Evolutionary conservation across 108 stramenopile genomes (phyloP).

Genomic region (Pseudonitzschia multiseries): DNA sequence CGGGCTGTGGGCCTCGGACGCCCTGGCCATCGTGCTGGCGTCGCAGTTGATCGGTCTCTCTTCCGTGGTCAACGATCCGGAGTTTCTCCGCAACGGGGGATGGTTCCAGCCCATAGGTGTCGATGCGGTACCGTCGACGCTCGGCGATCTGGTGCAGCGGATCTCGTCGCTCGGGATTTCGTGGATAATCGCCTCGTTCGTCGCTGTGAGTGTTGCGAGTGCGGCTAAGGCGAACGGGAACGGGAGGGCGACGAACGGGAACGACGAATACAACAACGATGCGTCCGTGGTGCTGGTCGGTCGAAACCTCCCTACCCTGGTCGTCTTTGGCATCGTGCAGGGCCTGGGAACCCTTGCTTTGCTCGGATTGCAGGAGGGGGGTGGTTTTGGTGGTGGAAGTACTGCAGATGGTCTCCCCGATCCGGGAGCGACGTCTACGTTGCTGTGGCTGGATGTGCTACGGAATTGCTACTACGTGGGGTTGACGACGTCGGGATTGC

Average conservation of each 20-base stretch:
- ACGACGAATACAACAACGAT: not conserved
- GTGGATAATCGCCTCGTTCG: conserved; percentile 6
- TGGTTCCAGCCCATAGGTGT: conserved; percentile 63
- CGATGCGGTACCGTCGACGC: conserved; percentile 36
- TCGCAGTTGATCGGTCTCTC: conserved; percentile 44
- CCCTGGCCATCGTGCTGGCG: conserved; percentile 28
- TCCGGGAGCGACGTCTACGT: not conserved
- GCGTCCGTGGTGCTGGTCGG: not conserved
- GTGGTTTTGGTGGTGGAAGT: not conserved
- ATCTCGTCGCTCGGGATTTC: conserved; percentile 10
- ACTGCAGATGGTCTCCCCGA: not conserved
- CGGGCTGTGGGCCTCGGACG: not conserved
- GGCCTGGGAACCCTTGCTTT: not conserved
- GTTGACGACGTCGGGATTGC: conserved; percentile 10
- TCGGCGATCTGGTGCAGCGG: conserved; percentile 27
- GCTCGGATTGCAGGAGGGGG: not conserved
- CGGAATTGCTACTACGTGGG: conserved; percentile 34
- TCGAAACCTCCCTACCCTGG: not conserved
- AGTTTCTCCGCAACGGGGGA: conserved; percentile 57
- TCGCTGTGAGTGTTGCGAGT: not conserved
- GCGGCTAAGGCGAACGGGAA: not conserved
- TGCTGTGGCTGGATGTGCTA: not conserved
- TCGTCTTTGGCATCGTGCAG: conserved; percentile 11
- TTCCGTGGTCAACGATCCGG: conserved; percentile 44
- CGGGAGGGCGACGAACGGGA: not conserved